A percentile compares a stretch with the other conserved stretches of the same genome.
These are phyloP conservation scores for Colletotrichum somersetense DNA, from an alignment of 2,329 filamentous ascomycete genomes.

Conservation along the genomic window DNA sequence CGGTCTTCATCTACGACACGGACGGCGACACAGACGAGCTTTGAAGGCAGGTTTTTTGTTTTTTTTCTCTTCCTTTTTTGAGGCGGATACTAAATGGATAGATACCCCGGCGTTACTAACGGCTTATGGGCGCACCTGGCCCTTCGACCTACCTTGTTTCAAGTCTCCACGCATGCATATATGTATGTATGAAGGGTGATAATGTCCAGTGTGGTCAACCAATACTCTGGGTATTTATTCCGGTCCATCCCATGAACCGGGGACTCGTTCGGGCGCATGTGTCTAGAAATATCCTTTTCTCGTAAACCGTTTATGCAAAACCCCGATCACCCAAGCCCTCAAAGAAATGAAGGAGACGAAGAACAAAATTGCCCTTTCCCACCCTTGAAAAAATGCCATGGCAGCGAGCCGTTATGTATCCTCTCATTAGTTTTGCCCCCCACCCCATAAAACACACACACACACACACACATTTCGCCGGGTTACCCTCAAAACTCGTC, in stretches of 20 bases:
- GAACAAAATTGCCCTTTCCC: no score
- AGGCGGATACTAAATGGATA: not conserved
- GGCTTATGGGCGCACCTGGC: not conserved
- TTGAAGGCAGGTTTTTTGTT: conserved; percentile 41
- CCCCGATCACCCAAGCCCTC: not conserved
- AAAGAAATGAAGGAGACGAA: no score
- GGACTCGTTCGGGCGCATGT: not conserved
- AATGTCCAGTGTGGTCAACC: conserved; percentile 7
- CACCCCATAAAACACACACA: not conserved
- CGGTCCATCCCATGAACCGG: not conserved
- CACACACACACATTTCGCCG: not conserved
- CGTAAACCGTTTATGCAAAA: not conserved
- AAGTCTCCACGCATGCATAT: not conserved
- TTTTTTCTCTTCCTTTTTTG: not conserved
- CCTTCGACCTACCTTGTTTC: not conserved
- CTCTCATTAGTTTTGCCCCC: not conserved
- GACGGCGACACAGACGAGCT: conserved; percentile 55
- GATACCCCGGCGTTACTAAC: conserved; percentile 22
- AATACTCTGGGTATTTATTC: conserved; percentile 31
- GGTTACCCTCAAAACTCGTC: conserved; percentile 48
- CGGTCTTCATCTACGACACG: conserved; percentile 55
- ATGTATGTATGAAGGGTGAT: not conserved
- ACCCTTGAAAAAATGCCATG: not conserved
- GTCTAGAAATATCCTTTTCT: no score
- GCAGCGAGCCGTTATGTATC: not conserved